Evolutionary conservation across 257 asterid genomes (phyloP).

Genomic region (Solanum medicagineum): DNA sequence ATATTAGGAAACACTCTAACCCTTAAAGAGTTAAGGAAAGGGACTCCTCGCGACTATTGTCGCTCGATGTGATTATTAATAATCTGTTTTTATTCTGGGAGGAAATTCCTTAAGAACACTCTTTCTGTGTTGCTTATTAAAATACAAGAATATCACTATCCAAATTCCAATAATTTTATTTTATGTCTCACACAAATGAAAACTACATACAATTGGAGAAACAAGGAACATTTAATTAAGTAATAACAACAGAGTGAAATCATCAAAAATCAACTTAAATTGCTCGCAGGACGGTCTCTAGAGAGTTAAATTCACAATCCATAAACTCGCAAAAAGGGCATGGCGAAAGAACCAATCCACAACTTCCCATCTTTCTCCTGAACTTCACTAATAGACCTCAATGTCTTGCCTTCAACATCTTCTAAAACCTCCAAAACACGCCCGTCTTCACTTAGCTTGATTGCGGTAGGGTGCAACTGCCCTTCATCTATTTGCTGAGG

Average conservation of each 20-base stretch:
- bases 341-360: slow-evolving; percentile 47
- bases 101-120: no score
- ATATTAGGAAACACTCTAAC: no score
- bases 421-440: slow-evolving; percentile 37
- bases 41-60: no score
- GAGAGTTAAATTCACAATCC: background rate
- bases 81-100: no score
- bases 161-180: background rate
- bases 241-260: background rate
- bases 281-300: background rate
- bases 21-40: no score
- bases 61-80: no score
- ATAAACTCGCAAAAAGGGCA: slow-evolving; percentile 39
- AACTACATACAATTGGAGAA: background rate
- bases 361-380: slow-evolving; percentile 55
- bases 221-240: background rate
- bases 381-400: slow-evolving; percentile 49
- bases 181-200: background rate
- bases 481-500: slow-evolving; percentile 29
- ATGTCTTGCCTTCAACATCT: slow-evolving; percentile 34
- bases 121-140: no score
- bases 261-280: background rate
- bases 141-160: background rate
- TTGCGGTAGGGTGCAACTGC: slow-evolving; percentile 36
- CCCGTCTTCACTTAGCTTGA: slow-evolving; percentile 45